Base-by-base conservation (phyloP, 1,284 basidiomycete genomes). In the Naganishia albida region DNA sequence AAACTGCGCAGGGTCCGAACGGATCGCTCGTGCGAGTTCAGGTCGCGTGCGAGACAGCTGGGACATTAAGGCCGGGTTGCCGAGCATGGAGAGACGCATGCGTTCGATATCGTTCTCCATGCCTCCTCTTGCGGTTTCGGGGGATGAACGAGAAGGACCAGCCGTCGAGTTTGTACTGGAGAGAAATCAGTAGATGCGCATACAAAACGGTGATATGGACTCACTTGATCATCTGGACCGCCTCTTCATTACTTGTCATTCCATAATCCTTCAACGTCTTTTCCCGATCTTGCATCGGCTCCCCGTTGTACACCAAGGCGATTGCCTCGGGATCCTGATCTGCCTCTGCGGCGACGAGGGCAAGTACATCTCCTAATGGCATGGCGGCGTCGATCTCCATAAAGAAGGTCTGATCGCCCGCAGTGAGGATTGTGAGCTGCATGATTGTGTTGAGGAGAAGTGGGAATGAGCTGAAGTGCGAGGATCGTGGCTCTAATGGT, bases 361-460 rank as follows among this genome's bases (percentile, higher is more conserved):
- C 92, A 83, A 88, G 88, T 43, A 95, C 86, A 75, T 93, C 89
- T 81, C 90, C 89, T 28, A 96, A 83, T 74, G 89, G 86, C 89
- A 96, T 91, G 52, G 84, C 84, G 0, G 89, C 84, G 78, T 92
- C 90, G 70, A 95, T 91, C 74, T 95, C 93, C 63, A 94, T 76
- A 65, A 82, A 79, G 75, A 87, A 93, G 0, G 85, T 83, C 68
- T 87, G 82, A 3, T 91, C 92, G 64, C 92, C 89, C 38, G 77
- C 75, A 62, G 83, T 89, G 48, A 87, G 78, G 73, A 96, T 89
- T 0, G 91, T 93, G 68, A 96, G 81, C 71, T 86, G 83, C 91
- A 95, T 94, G 68, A 20, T 78, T 39, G 49, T 16, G 23, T 23
- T 10, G 6, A 39, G 18, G 39, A 23, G 34, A 28, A 12, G 49